These are phyloP conservation scores for Leishmania mexicana DNA, from an alignment of 208 protist species.

Conservation along the genomic window DNA sequence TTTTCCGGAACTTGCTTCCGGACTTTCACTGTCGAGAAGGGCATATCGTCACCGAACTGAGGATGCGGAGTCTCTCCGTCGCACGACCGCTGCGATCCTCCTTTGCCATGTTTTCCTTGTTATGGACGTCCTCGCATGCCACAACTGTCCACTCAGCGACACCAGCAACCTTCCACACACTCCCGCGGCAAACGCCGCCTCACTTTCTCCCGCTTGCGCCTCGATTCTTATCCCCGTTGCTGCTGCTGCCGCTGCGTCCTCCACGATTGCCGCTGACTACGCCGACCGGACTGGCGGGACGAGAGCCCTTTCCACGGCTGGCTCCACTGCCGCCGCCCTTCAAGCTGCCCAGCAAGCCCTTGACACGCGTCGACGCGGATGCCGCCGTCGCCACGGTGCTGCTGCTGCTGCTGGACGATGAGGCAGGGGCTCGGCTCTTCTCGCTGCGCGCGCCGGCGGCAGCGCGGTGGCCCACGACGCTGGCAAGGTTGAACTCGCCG, in stretches of 20 bases:
- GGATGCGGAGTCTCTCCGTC: neutral
- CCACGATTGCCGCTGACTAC: constrained; percentile 3
- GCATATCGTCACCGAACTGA: neutral
- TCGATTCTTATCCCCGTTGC: constrained; percentile 3
- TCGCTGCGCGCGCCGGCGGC: constrained; percentile 1
- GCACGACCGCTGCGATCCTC: neutral
- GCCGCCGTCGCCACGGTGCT: neutral
- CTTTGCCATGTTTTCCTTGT: neutral
- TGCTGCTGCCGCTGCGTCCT: constrained; percentile 6
- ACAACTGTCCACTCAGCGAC: neutral
- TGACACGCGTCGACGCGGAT: constrained; percentile 23
- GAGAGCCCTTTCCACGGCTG: constrained; percentile 14
- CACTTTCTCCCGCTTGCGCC: neutral
- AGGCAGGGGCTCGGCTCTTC: neutral
- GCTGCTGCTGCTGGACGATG: constrained; percentile 2
- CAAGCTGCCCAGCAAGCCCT: constrained; percentile 26
- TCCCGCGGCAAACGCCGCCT: neutral
- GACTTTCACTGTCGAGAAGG: neutral
- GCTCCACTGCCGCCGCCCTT: constrained; percentile 24
- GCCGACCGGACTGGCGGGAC: constrained; percentile 26
- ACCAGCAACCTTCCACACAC: neutral
- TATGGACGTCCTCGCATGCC: neutral
- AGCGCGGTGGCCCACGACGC: constrained; percentile 21
- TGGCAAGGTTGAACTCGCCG: constrained; percentile 29
- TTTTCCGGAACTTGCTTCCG: neutral